Evolutionary conservation across 768 basidiomycete genomes (phyloP), one percentile per base, ranked within the genome.

Genomic region (Agaricus subrufescens): DNA sequence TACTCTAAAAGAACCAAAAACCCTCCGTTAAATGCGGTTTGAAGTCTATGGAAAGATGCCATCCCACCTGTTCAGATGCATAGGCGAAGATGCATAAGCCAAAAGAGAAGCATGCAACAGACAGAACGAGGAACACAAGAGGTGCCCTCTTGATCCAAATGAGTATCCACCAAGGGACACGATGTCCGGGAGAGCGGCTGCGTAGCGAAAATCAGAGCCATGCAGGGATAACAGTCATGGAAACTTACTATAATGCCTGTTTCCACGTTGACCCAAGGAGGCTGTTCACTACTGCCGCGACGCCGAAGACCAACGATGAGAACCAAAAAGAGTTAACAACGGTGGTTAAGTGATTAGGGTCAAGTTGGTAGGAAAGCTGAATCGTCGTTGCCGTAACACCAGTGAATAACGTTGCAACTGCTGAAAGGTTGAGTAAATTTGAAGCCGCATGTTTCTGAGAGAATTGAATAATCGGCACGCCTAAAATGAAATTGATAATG

Each of bases 321-420:
- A 89, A 89, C 87, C 87, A 89, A 60, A 89, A 85, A 38, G 73
- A 75, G 64, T 89, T 90, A 43, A 89, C 87, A 0, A 80, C 74
- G 58, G 80, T 75, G 1, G 77, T 68, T 19, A 80, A 57, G 0
- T 66, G 48, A 0, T 64, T 73, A 10, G 64, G 62, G 2, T 63
- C 56, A 6, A 79, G 65, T 40, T 73, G 69, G 60, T 76, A 86
- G 2, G 87, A 87, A 63, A 84, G 87, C 64, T 89, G 87, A 60
- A 88, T 67, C 0, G 85, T 86, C 7, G 85, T 86, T 27, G 86
- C 87, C 0, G 85, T 87, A 54, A 89, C 86, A 15, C 84, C 86
- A 31, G 84, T 86, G 68, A 89, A 87, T 70, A 89, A 88, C 50
- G 86, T 90, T 27, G 87, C 86, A 3, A 90, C 84, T 6, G 87